A percentile compares a stretch with the other conserved stretches of the same genome.
phyloP scores from a whole-genome alignment of 2,329 filamentous ascomycete genomes.

The Aspergillus arachidicola region DNA sequence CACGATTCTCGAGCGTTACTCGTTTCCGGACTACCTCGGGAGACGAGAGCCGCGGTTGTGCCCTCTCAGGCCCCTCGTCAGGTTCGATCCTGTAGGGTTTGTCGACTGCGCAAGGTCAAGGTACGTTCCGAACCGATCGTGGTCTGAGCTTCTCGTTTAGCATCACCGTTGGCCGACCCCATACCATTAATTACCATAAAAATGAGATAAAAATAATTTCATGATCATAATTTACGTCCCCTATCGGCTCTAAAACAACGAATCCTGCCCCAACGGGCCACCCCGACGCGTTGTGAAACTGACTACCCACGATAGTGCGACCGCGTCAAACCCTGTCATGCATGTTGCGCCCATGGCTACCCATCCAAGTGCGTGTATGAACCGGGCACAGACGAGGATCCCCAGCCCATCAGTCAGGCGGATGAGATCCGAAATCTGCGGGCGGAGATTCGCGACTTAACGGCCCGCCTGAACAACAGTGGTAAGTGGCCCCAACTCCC shows the following conservation, averaged over 20 bases:
- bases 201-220: neutral
- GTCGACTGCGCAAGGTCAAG: slow-evolving; percentile 43
- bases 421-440: slow-evolving; percentile 41
- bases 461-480: slow-evolving; percentile 28
- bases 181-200: neutral
- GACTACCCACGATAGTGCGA: slow-evolving; percentile 34
- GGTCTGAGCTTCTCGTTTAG: slow-evolving; percentile 1
- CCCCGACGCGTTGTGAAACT: slow-evolving; percentile 1
- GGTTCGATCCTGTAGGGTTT: slow-evolving; percentile 42
- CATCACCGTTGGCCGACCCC: neutral
- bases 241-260: neutral
- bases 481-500: slow-evolving; percentile 20
- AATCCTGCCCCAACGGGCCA: neutral
- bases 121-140: slow-evolving; percentile 26
- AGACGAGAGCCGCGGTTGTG: slow-evolving; percentile 23
- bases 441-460: slow-evolving; percentile 37
- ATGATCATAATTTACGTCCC: neutral
- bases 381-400: slow-evolving; percentile 34
- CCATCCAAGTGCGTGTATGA: slow-evolving; percentile 43
- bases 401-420: slow-evolving; percentile 37
- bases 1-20: slow-evolving; percentile 25
- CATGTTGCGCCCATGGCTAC: slow-evolving; percentile 43
- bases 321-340: slow-evolving; percentile 42
- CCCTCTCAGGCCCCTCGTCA: slow-evolving; percentile 30
- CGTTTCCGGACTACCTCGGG: slow-evolving; percentile 16